These are phyloP conservation scores for Chernovozyma aurita DNA, from an alignment of 1,139 yeast genomes.

Conservation along the genomic window DNA sequence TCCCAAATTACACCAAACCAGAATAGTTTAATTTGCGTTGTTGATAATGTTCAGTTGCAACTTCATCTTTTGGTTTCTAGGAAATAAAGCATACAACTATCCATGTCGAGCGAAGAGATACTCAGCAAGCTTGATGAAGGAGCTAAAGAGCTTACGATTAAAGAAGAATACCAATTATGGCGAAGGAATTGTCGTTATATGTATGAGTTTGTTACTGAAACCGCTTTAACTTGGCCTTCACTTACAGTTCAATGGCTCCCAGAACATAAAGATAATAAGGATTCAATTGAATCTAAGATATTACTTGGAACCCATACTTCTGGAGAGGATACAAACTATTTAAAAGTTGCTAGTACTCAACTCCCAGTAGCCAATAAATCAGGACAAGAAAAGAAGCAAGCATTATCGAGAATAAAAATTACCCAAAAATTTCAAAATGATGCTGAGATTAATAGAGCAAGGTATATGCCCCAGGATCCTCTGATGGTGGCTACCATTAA, in stretches of 20 bases:
- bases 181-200: slow-evolving; percentile 71
- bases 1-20: too few species aligned
- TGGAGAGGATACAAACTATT: slow-evolving; percentile 70
- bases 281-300: slow-evolving; percentile 41
- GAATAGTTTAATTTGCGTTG: too few species aligned
- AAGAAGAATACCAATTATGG: slow-evolving; percentile 77
- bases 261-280: slow-evolving; percentile 21
- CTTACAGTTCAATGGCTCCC: slow-evolving; percentile 77
- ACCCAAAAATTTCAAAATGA: slow-evolving; percentile 49
- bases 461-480: slow-evolving; percentile 74
- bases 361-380: slow-evolving; percentile 41
- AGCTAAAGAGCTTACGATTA: slow-evolving; percentile 38
- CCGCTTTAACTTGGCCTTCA: slow-evolving; percentile 79
- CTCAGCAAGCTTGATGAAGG: slow-evolving; percentile 11
- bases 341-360: slow-evolving; percentile 71
- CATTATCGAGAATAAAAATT: slow-evolving; percentile 50
- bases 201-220: slow-evolving; percentile 79
- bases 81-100: too few species aligned
- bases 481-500: slow-evolving; percentile 70
- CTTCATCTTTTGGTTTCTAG: too few species aligned
- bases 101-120: slow-evolving; percentile 3
- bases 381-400: background rate
- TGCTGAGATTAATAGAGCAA: slow-evolving; percentile 75
- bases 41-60: too few species aligned
- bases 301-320: slow-evolving; percentile 86